Evolutionary conservation across 208 protist species (phyloP).

Genomic region (Leishmania guyanensis): DNA sequence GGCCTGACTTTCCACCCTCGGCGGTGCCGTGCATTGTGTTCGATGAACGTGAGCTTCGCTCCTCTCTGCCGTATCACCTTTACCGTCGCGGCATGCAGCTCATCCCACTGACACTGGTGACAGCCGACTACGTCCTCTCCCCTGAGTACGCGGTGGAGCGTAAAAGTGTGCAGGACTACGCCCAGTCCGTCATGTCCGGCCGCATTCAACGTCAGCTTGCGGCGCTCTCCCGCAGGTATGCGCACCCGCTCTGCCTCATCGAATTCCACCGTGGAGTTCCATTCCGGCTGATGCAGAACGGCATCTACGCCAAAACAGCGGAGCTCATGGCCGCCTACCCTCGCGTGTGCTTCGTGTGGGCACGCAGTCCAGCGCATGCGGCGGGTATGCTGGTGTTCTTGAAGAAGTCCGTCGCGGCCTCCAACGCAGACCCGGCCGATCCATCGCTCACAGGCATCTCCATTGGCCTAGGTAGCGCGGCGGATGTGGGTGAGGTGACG

Average conservation of each 20-base stretch:
- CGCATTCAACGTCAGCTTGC: slow-evolving; percentile 78
- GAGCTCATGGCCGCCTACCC: slow-evolving; percentile 64
- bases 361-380: slow-evolving; percentile 72
- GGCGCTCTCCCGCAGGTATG: slow-evolving; percentile 61
- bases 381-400: slow-evolving; percentile 68
- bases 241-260: slow-evolving; percentile 68
- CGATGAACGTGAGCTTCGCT: slow-evolving; percentile 89
- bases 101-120: slow-evolving; percentile 80
- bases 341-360: slow-evolving; percentile 70
- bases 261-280: slow-evolving; percentile 70
- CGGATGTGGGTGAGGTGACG: slow-evolving; percentile 25
- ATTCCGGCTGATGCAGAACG: slow-evolving; percentile 52
- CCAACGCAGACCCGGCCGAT: slow-evolving; percentile 65
- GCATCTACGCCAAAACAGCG: slow-evolving; percentile 64
- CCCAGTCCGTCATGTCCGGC: slow-evolving; percentile 70
- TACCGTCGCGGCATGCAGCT: slow-evolving; percentile 74
- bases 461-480: slow-evolving; percentile 29
- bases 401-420: slow-evolving; percentile 57
- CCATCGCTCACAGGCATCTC: slow-evolving; percentile 54
- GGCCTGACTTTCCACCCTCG: not conserved
- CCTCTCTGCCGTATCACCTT: slow-evolving; percentile 70
- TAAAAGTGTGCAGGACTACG: slow-evolving; percentile 80
- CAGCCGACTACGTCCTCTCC: slow-evolving; percentile 85
- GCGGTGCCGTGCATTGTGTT: slow-evolving; percentile 66
- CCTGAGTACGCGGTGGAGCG: slow-evolving; percentile 79